phyloP scores from a whole-genome alignment of 208 protist genomes.

The Naegleria fowleri region DNA sequence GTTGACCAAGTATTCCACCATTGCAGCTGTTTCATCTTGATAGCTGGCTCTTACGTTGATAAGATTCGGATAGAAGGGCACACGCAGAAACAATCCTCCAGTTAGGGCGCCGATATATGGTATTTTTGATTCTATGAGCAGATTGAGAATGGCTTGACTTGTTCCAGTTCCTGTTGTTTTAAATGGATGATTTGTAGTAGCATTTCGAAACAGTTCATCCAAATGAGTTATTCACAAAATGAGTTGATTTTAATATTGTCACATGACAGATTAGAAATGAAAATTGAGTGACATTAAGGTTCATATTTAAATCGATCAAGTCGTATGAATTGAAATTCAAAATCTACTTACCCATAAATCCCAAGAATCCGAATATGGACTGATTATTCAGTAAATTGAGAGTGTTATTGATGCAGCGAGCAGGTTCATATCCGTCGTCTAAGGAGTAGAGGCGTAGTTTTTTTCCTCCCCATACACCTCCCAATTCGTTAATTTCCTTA shows the following conservation, averaged over 20 bases:
- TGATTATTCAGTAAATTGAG: neutral
- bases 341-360: neutral
- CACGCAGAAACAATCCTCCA: neutral
- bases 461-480: neutral
- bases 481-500: neutral
- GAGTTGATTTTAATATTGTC: too few relatives aligned
- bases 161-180: neutral
- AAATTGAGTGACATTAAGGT: too few relatives aligned
- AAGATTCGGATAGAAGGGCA: neutral
- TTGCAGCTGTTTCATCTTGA: neutral
- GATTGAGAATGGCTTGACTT: neutral
- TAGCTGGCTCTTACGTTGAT: constrained; percentile 17
- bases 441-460: neutral
- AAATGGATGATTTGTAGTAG: too few relatives aligned
- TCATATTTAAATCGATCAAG: too few relatives aligned
- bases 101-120: neutral
- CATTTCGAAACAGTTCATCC: too few relatives aligned
- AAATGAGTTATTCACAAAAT: too few relatives aligned
- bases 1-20: constrained; percentile 10
- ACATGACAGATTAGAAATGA: too few relatives aligned
- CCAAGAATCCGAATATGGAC: neutral
- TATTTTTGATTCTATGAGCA: neutral
- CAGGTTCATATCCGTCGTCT: neutral
- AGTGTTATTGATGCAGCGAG: neutral
- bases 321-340: too few relatives aligned